phyloP scores from a whole-genome alignment of 345 rosid species.

The Cochlearia excelsa region DNA sequence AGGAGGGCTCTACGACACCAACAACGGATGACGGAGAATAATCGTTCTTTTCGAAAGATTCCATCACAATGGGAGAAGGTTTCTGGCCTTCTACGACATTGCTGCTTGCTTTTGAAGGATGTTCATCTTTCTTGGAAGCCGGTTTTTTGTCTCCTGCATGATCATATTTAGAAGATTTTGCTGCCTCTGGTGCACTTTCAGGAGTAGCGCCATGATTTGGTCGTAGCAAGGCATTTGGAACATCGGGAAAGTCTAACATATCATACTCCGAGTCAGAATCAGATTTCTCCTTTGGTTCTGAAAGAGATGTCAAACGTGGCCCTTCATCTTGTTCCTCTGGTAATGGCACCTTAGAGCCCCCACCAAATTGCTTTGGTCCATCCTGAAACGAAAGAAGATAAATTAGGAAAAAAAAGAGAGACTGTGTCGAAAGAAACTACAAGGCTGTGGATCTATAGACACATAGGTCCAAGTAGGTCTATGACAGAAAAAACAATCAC shows the following conservation, averaged over 20 bases:
- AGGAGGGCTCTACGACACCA: slow-evolving; percentile 9
- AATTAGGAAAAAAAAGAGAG: slow-evolving; percentile 29
- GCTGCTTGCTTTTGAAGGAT: slow-evolving; percentile 25
- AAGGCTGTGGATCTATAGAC: not conserved
- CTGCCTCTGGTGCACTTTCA: slow-evolving; percentile 38
- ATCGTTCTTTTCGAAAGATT: slow-evolving; percentile 12
- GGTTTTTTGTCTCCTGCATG: slow-evolving; percentile 17
- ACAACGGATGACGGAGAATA: slow-evolving; percentile 17
- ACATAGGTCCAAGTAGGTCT: not conserved
- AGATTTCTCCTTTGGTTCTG: slow-evolving; percentile 38
- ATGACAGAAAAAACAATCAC: too few relatives aligned
- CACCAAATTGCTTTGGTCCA: slow-evolving; percentile 71
- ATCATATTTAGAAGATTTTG: slow-evolving; percentile 30
- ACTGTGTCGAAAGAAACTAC: slow-evolving; percentile 9
- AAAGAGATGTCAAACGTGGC: slow-evolving; percentile 35
- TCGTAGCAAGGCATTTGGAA: slow-evolving; percentile 53
- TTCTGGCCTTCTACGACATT: slow-evolving; percentile 50
- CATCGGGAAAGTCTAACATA: slow-evolving; percentile 66
- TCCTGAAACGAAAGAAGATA: slow-evolving; percentile 45
- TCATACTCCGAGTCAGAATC: slow-evolving; percentile 62
- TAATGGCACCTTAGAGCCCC: slow-evolving; percentile 73
- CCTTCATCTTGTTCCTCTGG: slow-evolving; percentile 62
- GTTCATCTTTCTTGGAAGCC: slow-evolving; percentile 37
- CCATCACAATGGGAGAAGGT: slow-evolving; percentile 52
- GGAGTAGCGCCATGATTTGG: slow-evolving; percentile 46